Base-by-base conservation (phyloP, 495 filamentous ascomycete genomes). In the Trichoderma reesei region DNA sequence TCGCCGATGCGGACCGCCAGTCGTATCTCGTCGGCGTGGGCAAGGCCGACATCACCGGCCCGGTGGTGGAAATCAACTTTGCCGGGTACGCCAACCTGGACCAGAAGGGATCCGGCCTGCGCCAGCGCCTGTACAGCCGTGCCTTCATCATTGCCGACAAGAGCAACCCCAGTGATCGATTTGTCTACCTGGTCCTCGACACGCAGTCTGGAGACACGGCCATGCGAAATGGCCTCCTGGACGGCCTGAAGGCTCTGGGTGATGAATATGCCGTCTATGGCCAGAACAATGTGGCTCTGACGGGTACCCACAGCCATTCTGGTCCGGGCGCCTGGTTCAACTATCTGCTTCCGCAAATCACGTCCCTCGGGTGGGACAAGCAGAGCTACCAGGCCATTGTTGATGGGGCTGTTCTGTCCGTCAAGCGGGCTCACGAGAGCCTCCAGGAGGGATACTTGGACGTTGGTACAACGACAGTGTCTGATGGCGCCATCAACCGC, bases 281-380 rank as follows among this genome's bases (percentile, higher is more conserved):
- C 34, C 83, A 86, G 66, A 79, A 82, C 62, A 98, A 97, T 70
- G 74, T 98, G 54, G 94, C 94, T 14, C 79, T 98, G 20, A 93
- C 89, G 1, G 94, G 93, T 34, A 97, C 94, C 0, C 94, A 98
- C 72, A 90, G 88, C 3, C 94, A 98, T 73, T 89, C 91, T 39
- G 93, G 91, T 0, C 92, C 93, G 18, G 94, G 91, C 0, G 94
- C 89, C 39, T 98, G 91, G 92, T 84, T 94, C 69, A 98, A 98
- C 69, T 98, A 98, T 72, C 82, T 98, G 16, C 81, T 98, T 10
- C 93, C 93, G 5, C 94, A 97, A 71, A 85, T 98, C 66, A 96
- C 94, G 0, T 91, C 88, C 64, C 78, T 85, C 54, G 94, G 94
- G 0, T 97, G 96, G 65, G 82, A 91, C 73, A 84, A 83, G 72